A percentile compares a stretch with the other conserved stretches of the same genome.
Conservation (phyloP, 2,329 filamentous ascomycete species). For the Aulographum hederae region DNA sequence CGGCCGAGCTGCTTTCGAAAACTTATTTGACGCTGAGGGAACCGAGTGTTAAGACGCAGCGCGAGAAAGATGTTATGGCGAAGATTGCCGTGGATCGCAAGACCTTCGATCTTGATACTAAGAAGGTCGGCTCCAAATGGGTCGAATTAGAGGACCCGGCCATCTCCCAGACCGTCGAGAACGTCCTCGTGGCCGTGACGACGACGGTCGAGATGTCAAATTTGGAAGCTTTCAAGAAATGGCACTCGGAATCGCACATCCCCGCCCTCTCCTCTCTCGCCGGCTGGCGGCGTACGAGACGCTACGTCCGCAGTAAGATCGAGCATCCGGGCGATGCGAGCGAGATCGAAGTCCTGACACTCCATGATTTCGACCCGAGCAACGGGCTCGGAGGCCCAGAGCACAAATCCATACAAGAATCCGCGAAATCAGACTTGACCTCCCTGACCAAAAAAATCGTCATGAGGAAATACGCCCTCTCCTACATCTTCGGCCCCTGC, state of each 20-base stretch:
- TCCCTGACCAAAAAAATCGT: not conserved
- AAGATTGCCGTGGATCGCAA: constrained; percentile 50
- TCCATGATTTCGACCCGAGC: constrained; percentile 53
- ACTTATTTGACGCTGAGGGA: constrained; percentile 50
- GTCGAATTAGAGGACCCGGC: constrained; percentile 39
- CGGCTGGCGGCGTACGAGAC: constrained; percentile 59
- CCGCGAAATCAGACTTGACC: constrained; percentile 6
- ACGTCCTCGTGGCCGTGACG: constrained; percentile 43
- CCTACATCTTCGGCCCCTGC: constrained; percentile 63
- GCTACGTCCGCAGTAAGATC: constrained; percentile 49
- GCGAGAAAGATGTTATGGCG: constrained; percentile 43
- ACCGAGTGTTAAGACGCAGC: constrained; percentile 34
- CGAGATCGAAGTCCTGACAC: constrained; percentile 38
- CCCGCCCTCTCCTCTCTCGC: constrained; percentile 53
- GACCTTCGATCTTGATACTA: constrained; percentile 48
- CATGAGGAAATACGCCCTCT: constrained; percentile 44
- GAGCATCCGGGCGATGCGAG: constrained; percentile 29
- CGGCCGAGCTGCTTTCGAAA: constrained; percentile 49
- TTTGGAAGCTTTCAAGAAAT: constrained; percentile 36
- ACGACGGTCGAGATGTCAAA: constrained; percentile 29
- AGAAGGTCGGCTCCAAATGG: constrained; percentile 33
- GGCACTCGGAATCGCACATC: constrained; percentile 61
- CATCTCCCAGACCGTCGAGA: constrained; percentile 34
- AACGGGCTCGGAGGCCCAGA: constrained; percentile 51
- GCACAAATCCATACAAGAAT: constrained; percentile 41